Evolutionary conservation across 2,329 filamentous ascomycete genomes (phyloP), one percentile per base, ranked within the genome.

Genomic region (Bipolaris gigantea): DNA sequence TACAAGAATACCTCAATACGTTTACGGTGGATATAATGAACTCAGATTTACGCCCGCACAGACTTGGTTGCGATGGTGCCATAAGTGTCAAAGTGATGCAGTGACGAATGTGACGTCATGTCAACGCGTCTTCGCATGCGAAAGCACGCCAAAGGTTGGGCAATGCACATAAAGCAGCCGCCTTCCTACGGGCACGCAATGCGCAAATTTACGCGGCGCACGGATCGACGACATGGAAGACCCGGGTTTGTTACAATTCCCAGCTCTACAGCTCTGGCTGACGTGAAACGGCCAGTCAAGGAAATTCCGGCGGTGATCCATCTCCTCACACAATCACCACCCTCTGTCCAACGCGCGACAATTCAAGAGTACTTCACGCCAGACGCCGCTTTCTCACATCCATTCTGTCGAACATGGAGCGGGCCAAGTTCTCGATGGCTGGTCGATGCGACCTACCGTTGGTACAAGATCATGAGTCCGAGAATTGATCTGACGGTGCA

Each of bases 381-480:
- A 9, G 78, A 87, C 65, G 89, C 89, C 8, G 82, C 84, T 27
- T 94, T 96, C 69, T 81, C 83, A 3, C 90, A 96, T 62, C 90
- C 90, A 0, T 88, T 93, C 71, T 92, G 89, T 66, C 83, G 85
- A 11, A 89, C 90, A 2, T 79, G 78, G 39, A 78, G 73, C 56
- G 83, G 81, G 61, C 66, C 76, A 10, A 83, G 87, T 59, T 92
- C 89, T 9, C 81, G 89, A 39, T 85, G 81, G 75, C 70, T 89
- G 5, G 80, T 95, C 16, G 76, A 83, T 43, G 80, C 81, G 62
- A 87, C 96, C 52, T 95, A 90, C 46, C 67, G 71, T 6, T 75
- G 72, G 89, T 93, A 95, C 75, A 90, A 91, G 67, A 88, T 93
- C 60, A 79, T 96, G 69, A 90, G 86, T 57, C 92, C 92, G 0